A percentile compares a stretch with the other conserved stretches of the same genome.
Evolutionary conservation across 2,329 filamentous ascomycete genomes (phyloP).

Genomic region (Scortechinia acanthostroma): DNA sequence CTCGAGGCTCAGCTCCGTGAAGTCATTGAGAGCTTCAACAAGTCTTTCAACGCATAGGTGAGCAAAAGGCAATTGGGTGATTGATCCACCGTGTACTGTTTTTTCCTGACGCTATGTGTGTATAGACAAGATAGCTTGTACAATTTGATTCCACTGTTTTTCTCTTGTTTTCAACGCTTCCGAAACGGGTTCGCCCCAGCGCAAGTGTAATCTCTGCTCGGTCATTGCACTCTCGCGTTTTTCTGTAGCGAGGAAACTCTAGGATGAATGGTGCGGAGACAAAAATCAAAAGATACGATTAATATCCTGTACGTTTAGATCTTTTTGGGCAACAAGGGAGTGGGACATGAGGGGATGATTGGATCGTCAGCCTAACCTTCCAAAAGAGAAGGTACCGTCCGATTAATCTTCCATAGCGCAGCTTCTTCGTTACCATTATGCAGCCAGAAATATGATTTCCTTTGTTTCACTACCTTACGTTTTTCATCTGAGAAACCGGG

Average conservation of each 20-base stretch:
- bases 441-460: not conserved
- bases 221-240: not conserved
- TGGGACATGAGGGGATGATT: not conserved
- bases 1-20: slow-evolving; percentile 78
- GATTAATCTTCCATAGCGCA: not conserved
- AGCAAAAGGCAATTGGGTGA: not conserved
- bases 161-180: not conserved
- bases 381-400: not conserved
- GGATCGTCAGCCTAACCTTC: not conserved
- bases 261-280: not conserved
- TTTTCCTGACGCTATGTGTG: slow-evolving; percentile 3
- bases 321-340: not conserved
- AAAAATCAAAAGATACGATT: not conserved
- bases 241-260: not conserved
- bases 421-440: not conserved
- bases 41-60: slow-evolving; percentile 69
- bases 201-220: too few species aligned
- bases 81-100: not conserved
- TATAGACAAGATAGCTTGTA: slow-evolving; percentile 3
- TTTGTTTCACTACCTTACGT: too few species aligned
- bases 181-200: too few species aligned
- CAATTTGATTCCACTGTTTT: slow-evolving; percentile 2
- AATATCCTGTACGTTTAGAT: slow-evolving; percentile 3
- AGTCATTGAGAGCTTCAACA: slow-evolving; percentile 74
- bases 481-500: too few species aligned